These are phyloP conservation scores for Mycena polygramma DNA, from an alignment of 768 basidiomycete genomes.

Conservation along the genomic window DNA sequence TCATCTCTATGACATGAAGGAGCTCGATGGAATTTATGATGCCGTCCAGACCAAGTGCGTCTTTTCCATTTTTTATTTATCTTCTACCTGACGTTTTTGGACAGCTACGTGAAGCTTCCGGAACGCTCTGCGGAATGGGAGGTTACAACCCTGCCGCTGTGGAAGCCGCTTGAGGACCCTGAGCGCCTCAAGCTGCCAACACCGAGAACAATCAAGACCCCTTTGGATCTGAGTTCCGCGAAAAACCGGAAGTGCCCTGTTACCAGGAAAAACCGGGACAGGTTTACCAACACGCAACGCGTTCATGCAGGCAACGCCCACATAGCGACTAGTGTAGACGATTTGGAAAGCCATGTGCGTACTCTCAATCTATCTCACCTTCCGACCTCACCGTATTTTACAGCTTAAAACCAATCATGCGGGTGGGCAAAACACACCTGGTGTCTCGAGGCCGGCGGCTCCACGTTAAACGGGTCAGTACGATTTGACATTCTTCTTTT, in stretches of 20 bases:
- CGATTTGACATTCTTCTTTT: no score
- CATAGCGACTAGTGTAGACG: not conserved
- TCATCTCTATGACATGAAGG: not conserved
- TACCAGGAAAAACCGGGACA: not conserved
- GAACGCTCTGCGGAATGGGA: not conserved
- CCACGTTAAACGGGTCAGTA: no score
- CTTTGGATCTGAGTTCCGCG: not conserved
- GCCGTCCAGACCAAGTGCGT: constrained; percentile 8
- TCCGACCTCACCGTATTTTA: no score
- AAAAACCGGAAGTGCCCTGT: not conserved
- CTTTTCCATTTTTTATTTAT: no score
- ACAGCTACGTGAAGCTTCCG: not conserved
- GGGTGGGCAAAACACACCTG: no score
- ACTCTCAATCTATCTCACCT: not conserved
- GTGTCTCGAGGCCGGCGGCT: no score
- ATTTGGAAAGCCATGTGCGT: not conserved
- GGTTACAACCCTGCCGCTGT: not conserved
- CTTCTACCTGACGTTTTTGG: no score
- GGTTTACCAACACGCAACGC: not conserved
- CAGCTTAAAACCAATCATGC: no score
- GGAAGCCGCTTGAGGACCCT: not conserved
- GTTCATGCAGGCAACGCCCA: not conserved
- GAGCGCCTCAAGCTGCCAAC: not conserved
- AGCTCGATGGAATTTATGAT: not conserved
- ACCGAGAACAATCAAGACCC: not conserved